Conservation (phyloP, 1,139 yeast species). For the Yamadazyma dendronema region DNA sequence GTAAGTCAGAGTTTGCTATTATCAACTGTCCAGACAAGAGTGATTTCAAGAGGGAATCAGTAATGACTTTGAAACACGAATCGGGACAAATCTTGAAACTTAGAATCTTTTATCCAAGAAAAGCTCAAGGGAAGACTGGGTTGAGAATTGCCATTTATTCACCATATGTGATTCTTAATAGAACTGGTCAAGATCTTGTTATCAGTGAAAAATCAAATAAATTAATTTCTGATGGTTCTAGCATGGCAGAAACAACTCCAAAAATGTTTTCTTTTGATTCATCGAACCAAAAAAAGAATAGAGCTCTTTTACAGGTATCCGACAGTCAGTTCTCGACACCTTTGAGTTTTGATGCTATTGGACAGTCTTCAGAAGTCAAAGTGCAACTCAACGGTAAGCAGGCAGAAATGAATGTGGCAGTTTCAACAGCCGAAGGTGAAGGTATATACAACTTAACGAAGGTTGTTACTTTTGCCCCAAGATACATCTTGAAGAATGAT, state of each 20-base stretch:
- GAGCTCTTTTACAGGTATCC: constrained; percentile 68
- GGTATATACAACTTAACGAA: constrained; percentile 80
- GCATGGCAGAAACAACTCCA: constrained; percentile 42
- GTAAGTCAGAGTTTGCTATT: constrained; percentile 76
- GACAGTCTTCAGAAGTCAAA: constrained; percentile 69
- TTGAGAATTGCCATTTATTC: constrained; percentile 68
- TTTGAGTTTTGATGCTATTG: constrained; percentile 85
- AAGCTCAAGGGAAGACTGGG: constrained; percentile 43
- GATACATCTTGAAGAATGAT: constrained; percentile 71
- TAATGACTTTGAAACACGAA: constrained; percentile 46
- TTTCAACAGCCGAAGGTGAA: constrained; percentile 77
- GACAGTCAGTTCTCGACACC: constrained; percentile 78
- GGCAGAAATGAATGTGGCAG: constrained; percentile 72
- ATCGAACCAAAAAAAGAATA: constrained; percentile 55
- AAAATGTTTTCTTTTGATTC: constrained; percentile 82
- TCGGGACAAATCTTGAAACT: constrained; percentile 70
- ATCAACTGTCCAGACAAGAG: constrained; percentile 60
- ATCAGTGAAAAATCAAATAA: constrained; percentile 57
- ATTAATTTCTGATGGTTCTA: constrained; percentile 32
- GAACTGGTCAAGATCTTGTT: constrained; percentile 67
- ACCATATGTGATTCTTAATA: constrained; percentile 81
- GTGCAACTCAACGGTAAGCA: constrained; percentile 59
- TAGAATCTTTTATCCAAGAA: constrained; percentile 62
- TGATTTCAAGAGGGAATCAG: constrained; percentile 56
- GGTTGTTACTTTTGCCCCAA: constrained; percentile 77